These are phyloP conservation scores for Hypsizygus ulmarius DNA, from an alignment of 1,284 basidiomycete species.

Conservation along the genomic window DNA sequence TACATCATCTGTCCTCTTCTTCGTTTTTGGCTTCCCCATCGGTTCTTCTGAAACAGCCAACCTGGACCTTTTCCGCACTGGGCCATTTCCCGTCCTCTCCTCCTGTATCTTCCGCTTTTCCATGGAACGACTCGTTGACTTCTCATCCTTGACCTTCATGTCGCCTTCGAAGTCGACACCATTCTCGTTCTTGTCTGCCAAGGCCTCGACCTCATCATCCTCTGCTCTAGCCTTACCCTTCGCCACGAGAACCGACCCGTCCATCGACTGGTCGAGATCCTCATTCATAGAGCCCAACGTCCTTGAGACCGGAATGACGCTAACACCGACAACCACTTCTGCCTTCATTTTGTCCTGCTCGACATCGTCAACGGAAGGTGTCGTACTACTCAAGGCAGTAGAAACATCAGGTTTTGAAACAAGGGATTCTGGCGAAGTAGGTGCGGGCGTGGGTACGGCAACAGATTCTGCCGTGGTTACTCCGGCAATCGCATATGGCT, in stretches of 20 bases:
- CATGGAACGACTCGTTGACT: slow-evolving; percentile 9
- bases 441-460: too few species aligned
- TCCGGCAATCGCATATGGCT: too few species aligned
- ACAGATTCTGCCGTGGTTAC: too few species aligned
- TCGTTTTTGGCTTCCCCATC: too few species aligned
- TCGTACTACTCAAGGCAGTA: too few species aligned
- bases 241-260: neutral
- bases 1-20: neutral
- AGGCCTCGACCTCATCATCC: slow-evolving; percentile 8
- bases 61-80: slow-evolving; percentile 28
- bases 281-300: neutral
- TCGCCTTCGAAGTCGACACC: slow-evolving; percentile 6
- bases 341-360: neutral
- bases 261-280: neutral
- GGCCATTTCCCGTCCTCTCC: slow-evolving; percentile 16
- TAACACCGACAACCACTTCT: slow-evolving; percentile 4
- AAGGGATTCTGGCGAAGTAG: too few species aligned
- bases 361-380: neutral
- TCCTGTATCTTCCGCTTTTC: slow-evolving; percentile 20
- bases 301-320: neutral
- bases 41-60: slow-evolving; percentile 10
- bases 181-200: slow-evolving; percentile 15
- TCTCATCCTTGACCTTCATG: slow-evolving; percentile 3
- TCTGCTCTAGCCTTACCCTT: neutral
- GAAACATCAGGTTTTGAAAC: too few species aligned